Evolutionary conservation across 805 yeast genomes (phyloP), one percentile per base, ranked within the genome.

Genomic region (Starmerella gropengiesseri): DNA sequence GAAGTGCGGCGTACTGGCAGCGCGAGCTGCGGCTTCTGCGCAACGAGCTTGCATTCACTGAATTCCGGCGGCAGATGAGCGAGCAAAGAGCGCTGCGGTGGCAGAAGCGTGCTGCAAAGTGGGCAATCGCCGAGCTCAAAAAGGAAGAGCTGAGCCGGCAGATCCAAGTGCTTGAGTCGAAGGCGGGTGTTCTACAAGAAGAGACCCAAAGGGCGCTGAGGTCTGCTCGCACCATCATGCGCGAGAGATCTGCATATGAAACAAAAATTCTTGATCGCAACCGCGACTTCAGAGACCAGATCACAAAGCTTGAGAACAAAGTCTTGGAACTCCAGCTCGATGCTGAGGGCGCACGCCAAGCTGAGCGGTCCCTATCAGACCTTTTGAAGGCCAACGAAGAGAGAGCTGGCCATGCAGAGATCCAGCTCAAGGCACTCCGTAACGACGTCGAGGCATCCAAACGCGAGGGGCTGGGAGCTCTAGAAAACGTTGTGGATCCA

Each of bases 41-140:
- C 40, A 79, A 78, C 55, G 85, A 78, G 54, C 61, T 75, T 29
- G 79, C 76, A 37, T 78, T 79, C 51, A 64, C 74, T 3, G 66
- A 68, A 37, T 77, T 73, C 56, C 54, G 75, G 51, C 72, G 71
- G 37, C 64, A 70, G 39, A 62, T 73, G 45, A 65, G 64, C 42
- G 68, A 70, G 49, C 62, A 59, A 25, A 56, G 65, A 6, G 54
- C 60, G n/a, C 53, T 58, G 16, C 53, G 59, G 20, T 52, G 67
- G 41, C 61, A 59, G 31, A 58, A 61, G 36, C 58, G 63, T 26
- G 54, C 58, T 20, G 40, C 56, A 9, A 51, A 49, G 19, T 50
- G 56, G 19, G 51, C 51, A 20, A 46, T 63, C 11, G 57, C 53
- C 16, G 54, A 56, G 35, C 57, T 58, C 20, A 45, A 57, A 7